These are phyloP conservation scores for Platismatia glauca DNA, from an alignment of 495 filamentous ascomycete genomes.

Conservation along the genomic window DNA sequence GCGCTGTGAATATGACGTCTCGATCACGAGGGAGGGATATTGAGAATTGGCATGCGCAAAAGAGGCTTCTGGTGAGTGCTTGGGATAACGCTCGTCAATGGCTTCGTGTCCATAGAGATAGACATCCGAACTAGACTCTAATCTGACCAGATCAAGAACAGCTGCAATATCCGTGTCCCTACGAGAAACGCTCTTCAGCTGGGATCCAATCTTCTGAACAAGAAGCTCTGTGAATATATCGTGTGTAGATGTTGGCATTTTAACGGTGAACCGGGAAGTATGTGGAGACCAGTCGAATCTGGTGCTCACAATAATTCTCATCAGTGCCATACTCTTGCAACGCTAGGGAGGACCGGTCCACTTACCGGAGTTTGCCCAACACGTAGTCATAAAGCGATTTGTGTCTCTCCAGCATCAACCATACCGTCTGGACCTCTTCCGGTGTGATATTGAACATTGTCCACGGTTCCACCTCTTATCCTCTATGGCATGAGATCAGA, in stretches of 20 bases:
- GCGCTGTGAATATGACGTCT: no score
- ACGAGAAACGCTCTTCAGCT: neutral
- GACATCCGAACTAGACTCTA: neutral
- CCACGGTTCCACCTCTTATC: no score
- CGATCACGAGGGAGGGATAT: no score
- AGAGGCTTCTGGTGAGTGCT: no score
- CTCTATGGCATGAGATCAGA: no score
- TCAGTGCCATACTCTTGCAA: neutral
- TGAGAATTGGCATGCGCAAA: no score
- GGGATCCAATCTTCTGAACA: neutral
- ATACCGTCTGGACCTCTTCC: conserved; percentile 2
- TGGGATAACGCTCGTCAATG: neutral
- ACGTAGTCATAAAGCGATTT: neutral
- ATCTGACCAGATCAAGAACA: neutral
- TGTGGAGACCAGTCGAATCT: no score
- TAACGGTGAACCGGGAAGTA: neutral
- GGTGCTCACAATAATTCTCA: conserved; percentile 1
- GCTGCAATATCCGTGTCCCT: neutral
- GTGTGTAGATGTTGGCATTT: neutral
- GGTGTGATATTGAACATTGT: no score
- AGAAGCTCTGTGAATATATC: neutral
- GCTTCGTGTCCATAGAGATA: neutral
- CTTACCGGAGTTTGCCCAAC: no score
- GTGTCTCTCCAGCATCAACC: conserved; percentile 4
- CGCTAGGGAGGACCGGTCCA: neutral